phyloP scores from a whole-genome alignment of 2,329 filamentous ascomycete species.

The Fusarium sp. region DNA sequence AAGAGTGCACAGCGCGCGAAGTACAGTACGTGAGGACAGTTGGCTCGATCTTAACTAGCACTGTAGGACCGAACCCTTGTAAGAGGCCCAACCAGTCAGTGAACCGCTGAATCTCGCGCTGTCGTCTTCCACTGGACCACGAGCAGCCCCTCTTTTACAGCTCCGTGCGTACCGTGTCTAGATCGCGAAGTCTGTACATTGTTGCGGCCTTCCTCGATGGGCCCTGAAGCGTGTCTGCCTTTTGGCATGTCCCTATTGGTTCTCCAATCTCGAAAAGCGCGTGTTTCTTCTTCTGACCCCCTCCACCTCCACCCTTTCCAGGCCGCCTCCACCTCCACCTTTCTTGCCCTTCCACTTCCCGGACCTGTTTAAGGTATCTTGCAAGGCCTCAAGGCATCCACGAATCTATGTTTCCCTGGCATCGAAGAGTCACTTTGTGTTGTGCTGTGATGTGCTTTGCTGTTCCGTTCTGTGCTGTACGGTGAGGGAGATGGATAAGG shows the following conservation, averaged over 20 bases:
- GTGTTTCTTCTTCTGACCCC: constrained; percentile 32
- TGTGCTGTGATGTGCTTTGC: constrained; percentile 11
- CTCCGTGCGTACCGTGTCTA: constrained; percentile 35
- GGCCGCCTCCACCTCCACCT: constrained; percentile 39
- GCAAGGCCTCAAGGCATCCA: constrained; percentile 36
- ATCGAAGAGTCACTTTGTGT: constrained; percentile 5
- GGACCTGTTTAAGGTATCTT: constrained; percentile 7
- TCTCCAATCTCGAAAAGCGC: constrained; percentile 31
- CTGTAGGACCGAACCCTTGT: constrained; percentile 33
- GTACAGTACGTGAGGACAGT: constrained; percentile 33
- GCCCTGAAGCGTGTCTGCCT: constrained; percentile 43
- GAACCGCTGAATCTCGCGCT: not conserved
- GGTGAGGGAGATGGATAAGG: constrained; percentile 20
- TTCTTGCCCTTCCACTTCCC: constrained; percentile 28
- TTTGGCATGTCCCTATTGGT: constrained; percentile 45
- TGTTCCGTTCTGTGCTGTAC: not conserved
- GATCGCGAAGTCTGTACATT: constrained; percentile 32
- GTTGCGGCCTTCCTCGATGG: constrained; percentile 35
- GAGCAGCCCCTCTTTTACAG: constrained; percentile 26
- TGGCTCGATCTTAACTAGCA: not conserved
- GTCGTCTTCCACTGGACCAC: constrained; percentile 22
- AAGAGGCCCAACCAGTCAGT: constrained; percentile 28
- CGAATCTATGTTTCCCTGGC: constrained; percentile 12
- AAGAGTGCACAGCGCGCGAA: constrained; percentile 6
- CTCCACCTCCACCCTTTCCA: constrained; percentile 27